These are phyloP conservation scores for Athelia psychrophila DNA, from an alignment of 1,284 basidiomycete genomes.

Conservation along the genomic window DNA sequence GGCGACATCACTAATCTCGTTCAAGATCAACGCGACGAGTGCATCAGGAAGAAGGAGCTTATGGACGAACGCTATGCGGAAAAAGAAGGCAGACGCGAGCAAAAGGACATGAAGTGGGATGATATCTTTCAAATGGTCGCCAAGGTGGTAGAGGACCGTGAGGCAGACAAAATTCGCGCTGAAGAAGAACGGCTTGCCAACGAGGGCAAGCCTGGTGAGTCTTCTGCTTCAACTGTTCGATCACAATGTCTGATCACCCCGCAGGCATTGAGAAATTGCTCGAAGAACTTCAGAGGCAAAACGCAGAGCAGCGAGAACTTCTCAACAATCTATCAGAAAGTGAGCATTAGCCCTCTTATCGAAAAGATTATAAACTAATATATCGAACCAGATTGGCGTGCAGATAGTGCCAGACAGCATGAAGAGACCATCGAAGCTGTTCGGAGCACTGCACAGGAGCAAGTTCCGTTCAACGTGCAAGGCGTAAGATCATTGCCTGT, in stretches of 20 bases:
- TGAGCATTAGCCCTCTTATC: constrained; percentile 24
- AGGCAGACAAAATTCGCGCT: constrained; percentile 42
- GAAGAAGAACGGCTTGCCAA: constrained; percentile 47
- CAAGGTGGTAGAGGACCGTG: constrained; percentile 51
- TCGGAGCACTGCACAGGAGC: constrained; percentile 61
- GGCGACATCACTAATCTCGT: constrained; percentile 66
- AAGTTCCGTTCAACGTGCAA: constrained; percentile 76
- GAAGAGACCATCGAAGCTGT: constrained; percentile 61
- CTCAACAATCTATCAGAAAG: constrained; percentile 52
- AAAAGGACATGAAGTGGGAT: constrained; percentile 50
- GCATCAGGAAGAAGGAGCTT: constrained; percentile 51
- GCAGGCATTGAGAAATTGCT: constrained; percentile 51
- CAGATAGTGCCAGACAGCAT: constrained; percentile 59
- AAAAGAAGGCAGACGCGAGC: constrained; percentile 49
- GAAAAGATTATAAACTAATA: constrained; percentile 8
- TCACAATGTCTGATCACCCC: constrained; percentile 5
- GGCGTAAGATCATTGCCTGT: constrained; percentile 41
- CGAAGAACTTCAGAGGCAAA: constrained; percentile 49
- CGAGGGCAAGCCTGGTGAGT: constrained; percentile 48
- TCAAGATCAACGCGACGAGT: constrained; percentile 57
- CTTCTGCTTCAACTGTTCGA: background rate
- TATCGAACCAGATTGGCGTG: constrained; percentile 48
- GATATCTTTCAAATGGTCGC: constrained; percentile 57
- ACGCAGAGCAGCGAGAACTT: constrained; percentile 48
- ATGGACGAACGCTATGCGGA: constrained; percentile 57